phyloP scores from a whole-genome alignment of 176 grass and related monocot genomes.

The Typha latifolia region DNA sequence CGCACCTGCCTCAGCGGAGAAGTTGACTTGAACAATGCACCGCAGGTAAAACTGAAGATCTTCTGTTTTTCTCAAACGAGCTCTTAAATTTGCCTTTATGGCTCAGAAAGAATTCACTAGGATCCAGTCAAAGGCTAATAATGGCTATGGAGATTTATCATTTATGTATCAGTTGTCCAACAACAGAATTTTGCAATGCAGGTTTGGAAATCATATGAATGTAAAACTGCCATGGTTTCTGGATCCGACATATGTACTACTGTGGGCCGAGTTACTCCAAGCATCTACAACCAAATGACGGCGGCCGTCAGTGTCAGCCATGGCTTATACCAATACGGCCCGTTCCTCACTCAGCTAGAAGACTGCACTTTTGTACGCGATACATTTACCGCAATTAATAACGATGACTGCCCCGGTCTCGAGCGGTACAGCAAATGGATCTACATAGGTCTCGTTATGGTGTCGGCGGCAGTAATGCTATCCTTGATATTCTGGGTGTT shows the following conservation, averaged over 20 bases:
- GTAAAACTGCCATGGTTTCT: slow-evolving; percentile 15
- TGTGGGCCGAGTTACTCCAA: slow-evolving; percentile 48
- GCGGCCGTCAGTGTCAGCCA: slow-evolving; percentile 47
- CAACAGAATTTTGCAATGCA: not conserved
- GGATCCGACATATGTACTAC: slow-evolving; percentile 52
- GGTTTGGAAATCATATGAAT: slow-evolving; percentile 69
- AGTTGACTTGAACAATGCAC: slow-evolving; percentile 46
- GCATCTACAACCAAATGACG: slow-evolving; percentile 62
- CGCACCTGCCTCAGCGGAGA: slow-evolving; percentile 41
- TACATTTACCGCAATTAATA: slow-evolving; percentile 26
- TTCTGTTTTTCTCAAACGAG: too few species aligned
- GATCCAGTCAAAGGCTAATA: too few species aligned
- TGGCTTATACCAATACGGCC: slow-evolving; percentile 61
- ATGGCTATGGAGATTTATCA: too few species aligned
- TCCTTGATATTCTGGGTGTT: slow-evolving; percentile 43
- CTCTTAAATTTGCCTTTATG: too few species aligned
- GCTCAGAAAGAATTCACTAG: too few species aligned
- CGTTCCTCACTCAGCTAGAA: slow-evolving; percentile 62
- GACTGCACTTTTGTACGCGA: slow-evolving; percentile 73
- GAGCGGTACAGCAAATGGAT: slow-evolving; percentile 25
- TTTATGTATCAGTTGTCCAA: too few species aligned
- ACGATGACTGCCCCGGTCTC: slow-evolving; percentile 32
- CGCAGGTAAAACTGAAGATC: slow-evolving; percentile 24
- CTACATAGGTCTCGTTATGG: slow-evolving; percentile 31
- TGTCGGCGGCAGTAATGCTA: slow-evolving; percentile 30